A percentile compares a stretch with the other conserved stretches of the same genome.
These are phyloP conservation scores for Solanum hybrid DNA, from an alignment of 305 asterid species.

Conservation along the genomic window DNA sequence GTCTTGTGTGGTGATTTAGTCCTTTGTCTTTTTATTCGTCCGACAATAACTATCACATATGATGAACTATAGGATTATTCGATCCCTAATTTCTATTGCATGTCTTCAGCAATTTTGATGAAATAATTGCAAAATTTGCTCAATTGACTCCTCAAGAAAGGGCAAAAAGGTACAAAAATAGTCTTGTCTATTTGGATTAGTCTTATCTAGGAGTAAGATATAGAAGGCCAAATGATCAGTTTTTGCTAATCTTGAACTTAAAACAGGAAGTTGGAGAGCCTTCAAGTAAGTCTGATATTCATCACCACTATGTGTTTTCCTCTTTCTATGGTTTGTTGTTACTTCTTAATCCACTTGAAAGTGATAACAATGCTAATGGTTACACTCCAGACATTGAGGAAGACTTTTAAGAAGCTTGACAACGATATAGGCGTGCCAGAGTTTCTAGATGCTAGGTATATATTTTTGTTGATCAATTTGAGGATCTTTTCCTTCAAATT, in stretches of 20 bases:
- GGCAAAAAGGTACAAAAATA: slow-evolving; percentile 47
- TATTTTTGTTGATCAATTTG: neutral
- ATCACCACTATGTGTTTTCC: neutral
- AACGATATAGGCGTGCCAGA: slow-evolving; percentile 79
- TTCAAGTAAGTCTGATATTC: slow-evolving; percentile 50
- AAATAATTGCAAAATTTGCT: slow-evolving; percentile 71
- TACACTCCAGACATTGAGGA: slow-evolving; percentile 54
- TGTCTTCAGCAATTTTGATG: slow-evolving; percentile 62
- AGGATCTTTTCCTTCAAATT: neutral
- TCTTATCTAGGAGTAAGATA: neutral
- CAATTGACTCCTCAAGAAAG: slow-evolving; percentile 79
- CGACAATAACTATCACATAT: neutral
- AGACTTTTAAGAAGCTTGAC: slow-evolving; percentile 79
- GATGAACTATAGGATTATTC: neutral
- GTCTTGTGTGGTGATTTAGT: neutral
- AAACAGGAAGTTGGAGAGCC: slow-evolving; percentile 89
- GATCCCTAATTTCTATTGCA: neutral
- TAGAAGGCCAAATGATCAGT: slow-evolving; percentile 7
- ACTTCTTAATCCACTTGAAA: slow-evolving; percentile 2
- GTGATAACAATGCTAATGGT: neutral
- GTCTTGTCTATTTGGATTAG: neutral
- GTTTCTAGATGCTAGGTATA: slow-evolving; percentile 69
- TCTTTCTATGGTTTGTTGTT: neutral
- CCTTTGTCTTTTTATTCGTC: neutral
- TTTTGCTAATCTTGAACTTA: slow-evolving; percentile 2